phyloP scores from a whole-genome alignment of 208 protist genomes.

The Trichomonas vaginalis region DNA sequence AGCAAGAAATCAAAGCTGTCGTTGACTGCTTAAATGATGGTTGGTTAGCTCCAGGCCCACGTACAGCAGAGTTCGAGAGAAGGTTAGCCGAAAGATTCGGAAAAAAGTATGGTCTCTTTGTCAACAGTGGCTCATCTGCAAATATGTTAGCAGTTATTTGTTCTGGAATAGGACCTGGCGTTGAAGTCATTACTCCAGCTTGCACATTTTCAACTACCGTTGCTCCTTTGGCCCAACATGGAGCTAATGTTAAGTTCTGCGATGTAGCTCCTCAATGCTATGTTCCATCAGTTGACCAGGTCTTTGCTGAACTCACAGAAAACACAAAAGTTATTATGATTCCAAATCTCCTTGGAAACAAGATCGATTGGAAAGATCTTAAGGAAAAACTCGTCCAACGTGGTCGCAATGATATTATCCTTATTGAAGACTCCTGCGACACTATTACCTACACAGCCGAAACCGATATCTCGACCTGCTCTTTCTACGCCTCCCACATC shows the following conservation, averaged over 20 bases:
- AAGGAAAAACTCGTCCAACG: background rate
- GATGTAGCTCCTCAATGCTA: conserved; percentile 16
- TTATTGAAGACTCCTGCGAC: conserved; percentile 34
- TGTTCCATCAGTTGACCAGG: conserved; percentile 22
- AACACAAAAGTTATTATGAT: conserved; percentile 31
- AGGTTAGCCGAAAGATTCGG: conserved; percentile 4
- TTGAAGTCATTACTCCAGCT: conserved; percentile 34
- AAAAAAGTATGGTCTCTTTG: conserved; percentile 33
- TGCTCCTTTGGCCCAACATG: conserved; percentile 25
- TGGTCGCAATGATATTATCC: conserved; percentile 22
- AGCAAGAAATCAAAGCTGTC: conserved; percentile 32
- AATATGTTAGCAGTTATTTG: conserved; percentile 25
- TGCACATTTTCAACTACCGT: conserved; percentile 30
- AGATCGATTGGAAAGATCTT: conserved; percentile 31
- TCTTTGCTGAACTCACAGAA: conserved; percentile 7
- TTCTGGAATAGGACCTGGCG: conserved; percentile 12
- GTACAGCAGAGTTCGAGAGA: conserved; percentile 30
- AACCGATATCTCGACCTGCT: conserved; percentile 27
- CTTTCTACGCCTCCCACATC: conserved; percentile 30
- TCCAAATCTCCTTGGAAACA: conserved; percentile 31
- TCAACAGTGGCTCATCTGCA: conserved; percentile 29
- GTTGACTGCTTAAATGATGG: conserved; percentile 22
- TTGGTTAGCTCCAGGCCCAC: conserved; percentile 25
- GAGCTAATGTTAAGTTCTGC: conserved; percentile 26
- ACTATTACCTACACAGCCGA: conserved; percentile 22